Percentiles rank a stretch among this genome's conserved stretches.
Conservation (phyloP, 352 stramenopile genomes). For the Phytopythium chamaehyphon region DNA sequence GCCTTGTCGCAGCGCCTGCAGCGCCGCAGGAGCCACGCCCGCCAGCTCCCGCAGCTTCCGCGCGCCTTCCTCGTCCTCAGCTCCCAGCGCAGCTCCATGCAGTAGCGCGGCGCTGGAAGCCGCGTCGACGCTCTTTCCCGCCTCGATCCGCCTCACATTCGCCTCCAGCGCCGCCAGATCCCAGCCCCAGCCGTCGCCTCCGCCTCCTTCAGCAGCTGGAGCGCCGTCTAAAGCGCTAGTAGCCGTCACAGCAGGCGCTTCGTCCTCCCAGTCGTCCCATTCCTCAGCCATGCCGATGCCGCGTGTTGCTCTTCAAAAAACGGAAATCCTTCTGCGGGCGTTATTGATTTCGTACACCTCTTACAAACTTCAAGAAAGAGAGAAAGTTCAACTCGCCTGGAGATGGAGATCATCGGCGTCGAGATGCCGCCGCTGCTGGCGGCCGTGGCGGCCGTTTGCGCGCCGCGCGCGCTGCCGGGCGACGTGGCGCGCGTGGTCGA, state of each 20-base stretch:
- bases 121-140: neutral
- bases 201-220: neutral
- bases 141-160: neutral
- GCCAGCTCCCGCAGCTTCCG: slow-evolving; percentile 7
- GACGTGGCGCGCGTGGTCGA: neutral
- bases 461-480: no score
- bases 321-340: no score
- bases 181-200: slow-evolving; percentile 18
- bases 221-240: neutral
- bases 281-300: slow-evolving; percentile 10
- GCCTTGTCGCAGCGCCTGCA: slow-evolving; percentile 1
- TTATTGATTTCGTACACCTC: no score
- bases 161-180: slow-evolving; percentile 35
- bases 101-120: neutral
- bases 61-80: neutral
- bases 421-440: neutral
- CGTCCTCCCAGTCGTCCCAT: slow-evolving; percentile 57
- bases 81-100: neutral
- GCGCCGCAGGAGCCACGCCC: slow-evolving; percentile 4
- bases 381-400: no score
- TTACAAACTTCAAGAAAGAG: no score
- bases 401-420: no score
- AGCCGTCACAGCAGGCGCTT: slow-evolving; percentile 1
- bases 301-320: no score
- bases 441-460: neutral